phyloP scores from a whole-genome alignment of 345 rosid genomes.

The Dipteronia sinensis region DNA sequence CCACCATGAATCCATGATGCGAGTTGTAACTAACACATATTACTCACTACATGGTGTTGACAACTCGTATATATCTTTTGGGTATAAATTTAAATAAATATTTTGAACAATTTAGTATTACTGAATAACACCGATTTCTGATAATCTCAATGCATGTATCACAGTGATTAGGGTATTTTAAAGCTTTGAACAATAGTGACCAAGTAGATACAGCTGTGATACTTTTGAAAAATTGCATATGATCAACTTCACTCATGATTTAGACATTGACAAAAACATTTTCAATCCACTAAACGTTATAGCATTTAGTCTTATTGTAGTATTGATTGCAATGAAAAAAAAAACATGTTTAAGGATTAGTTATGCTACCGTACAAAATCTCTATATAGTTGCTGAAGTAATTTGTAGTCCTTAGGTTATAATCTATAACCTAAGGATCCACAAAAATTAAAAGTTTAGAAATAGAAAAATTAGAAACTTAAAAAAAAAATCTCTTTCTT shows the following conservation, averaged over 20 bases:
- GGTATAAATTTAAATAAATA: too few relatives aligned
- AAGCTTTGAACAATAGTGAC: neutral
- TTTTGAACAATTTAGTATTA: too few relatives aligned
- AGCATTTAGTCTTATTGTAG: neutral
- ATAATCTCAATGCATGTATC: neutral
- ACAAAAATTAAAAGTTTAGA: neutral
- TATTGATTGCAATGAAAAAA: neutral
- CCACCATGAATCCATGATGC: too few relatives aligned
- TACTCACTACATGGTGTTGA: too few relatives aligned
- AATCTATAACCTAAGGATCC: neutral
- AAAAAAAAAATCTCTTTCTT: too few relatives aligned
- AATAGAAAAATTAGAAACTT: too few relatives aligned
- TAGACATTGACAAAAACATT: neutral
- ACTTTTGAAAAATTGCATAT: neutral
- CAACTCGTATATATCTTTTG: too few relatives aligned
- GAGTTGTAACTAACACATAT: too few relatives aligned
- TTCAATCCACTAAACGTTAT: neutral
- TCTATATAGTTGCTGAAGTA: neutral
- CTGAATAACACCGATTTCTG: neutral
- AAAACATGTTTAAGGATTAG: neutral
- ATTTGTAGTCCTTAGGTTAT: neutral
- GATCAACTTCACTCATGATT: neutral
- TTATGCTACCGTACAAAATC: neutral
- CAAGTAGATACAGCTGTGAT: constrained; percentile 6
- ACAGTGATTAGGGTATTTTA: neutral